Evolutionary conservation across 2,329 filamentous ascomycete genomes (phyloP).

Genomic region (Coniochaeta sp.): DNA sequence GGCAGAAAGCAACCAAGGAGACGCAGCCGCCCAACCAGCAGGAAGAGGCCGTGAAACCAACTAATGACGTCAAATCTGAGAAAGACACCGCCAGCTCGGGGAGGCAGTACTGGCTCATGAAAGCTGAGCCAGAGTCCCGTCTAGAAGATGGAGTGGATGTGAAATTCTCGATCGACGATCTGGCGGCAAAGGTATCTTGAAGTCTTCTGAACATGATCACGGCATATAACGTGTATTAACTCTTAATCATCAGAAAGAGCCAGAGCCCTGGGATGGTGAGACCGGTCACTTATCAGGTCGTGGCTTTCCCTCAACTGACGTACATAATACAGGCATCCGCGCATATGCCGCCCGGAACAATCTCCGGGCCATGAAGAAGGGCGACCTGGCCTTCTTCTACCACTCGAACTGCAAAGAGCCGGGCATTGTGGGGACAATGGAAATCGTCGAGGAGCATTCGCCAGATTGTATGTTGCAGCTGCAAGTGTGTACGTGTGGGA

Average conservation of each 20-base stretch:
- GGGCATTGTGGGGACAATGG: conserved; percentile 81
- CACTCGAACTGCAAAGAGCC: conserved; percentile 90
- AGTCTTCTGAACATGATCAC: neutral
- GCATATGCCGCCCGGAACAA: conserved; percentile 72
- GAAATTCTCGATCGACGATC: conserved; percentile 88
- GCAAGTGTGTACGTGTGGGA: neutral
- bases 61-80: neutral
- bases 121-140: conserved; percentile 81
- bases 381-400: conserved; percentile 94
- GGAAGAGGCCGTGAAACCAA: neutral
- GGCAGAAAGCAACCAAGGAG: neutral
- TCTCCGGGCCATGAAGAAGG: conserved; percentile 82
- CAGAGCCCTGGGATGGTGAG: conserved; percentile 88
- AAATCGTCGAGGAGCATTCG: conserved; percentile 77
- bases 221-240: neutral
- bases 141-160: conserved; percentile 83
- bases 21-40: neutral
- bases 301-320: conserved; percentile 1
- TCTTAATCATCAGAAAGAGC: conserved; percentile 36
- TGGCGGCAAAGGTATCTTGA: conserved; percentile 45
- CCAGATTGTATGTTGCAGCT: conserved; percentile 56
- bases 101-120: conserved; percentile 67
- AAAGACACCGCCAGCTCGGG: neutral
- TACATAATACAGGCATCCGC: conserved; percentile 31
- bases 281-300: conserved; percentile 14